phyloP scores from a whole-genome alignment of 441 rosid genomes.

The Bruguiera hainesii region DNA sequence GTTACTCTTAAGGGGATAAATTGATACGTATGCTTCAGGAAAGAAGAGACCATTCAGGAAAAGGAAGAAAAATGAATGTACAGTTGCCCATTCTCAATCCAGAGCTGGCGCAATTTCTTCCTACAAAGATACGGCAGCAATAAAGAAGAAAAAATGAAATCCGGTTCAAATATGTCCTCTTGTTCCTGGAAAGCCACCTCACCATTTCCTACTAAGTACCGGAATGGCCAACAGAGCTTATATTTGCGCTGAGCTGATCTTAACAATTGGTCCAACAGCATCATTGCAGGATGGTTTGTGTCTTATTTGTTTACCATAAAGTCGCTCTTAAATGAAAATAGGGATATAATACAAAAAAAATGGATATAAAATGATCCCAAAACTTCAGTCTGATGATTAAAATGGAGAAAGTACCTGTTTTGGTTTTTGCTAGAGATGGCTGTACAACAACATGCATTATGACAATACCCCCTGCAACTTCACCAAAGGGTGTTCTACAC shows the following conservation, averaged over 20 bases:
- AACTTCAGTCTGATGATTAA: background rate
- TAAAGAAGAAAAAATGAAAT: background rate
- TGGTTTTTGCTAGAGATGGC: conserved; percentile 63
- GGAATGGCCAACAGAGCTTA: background rate
- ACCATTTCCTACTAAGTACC: background rate
- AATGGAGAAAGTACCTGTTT: conserved; percentile 46
- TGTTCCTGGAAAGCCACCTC: background rate
- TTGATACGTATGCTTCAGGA: background rate
- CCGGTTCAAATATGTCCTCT: background rate
- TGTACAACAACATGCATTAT: conserved; percentile 90
- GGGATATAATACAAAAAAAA: background rate
- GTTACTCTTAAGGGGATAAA: background rate
- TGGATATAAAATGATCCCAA: too few species aligned
- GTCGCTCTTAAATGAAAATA: background rate
- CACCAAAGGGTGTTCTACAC: conserved; percentile 74
- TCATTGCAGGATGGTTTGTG: background rate
- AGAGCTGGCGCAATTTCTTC: too few species aligned
- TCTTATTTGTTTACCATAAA: background rate
- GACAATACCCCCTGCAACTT: conserved; percentile 47
- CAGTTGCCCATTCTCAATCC: background rate
- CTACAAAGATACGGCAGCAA: too few species aligned
- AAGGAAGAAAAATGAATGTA: too few species aligned
- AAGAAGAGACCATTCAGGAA: background rate
- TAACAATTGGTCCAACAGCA: background rate
- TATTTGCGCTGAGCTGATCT: background rate